Base-by-base conservation (phyloP, 2,329 filamentous ascomycete species). In the Verticillium alfalfae region DNA sequence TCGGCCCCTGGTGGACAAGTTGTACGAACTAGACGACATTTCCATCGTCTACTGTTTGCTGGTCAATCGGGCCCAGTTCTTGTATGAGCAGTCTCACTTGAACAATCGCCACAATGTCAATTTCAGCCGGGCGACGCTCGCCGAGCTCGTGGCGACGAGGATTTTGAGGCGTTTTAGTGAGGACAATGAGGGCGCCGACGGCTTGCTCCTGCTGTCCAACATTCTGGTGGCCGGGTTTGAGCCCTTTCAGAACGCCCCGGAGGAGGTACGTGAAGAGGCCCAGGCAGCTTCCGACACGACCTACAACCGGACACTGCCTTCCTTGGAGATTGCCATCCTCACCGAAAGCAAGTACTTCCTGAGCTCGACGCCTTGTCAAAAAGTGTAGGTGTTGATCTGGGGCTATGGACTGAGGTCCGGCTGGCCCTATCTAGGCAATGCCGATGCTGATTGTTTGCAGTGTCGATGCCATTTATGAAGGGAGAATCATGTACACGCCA, bases 21-120 rank as follows among this genome's bases (percentile, higher is more conserved):
- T 94, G 9, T 95, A 92, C 71, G 87, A 91, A 68, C 82, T 88
- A 62, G 84, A 91, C 63, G 92, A 95, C 76, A 88, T 93, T 45
- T 94, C 91, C 1, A 87, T 93, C 61, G 90, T 95, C 12, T 95
- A 94, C 73, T 94, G 91, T 71, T 78, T 96, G 63, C 82, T 96
- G 26, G 91, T 95, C 66, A 95, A 96, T 69, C 84, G 91, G 15
- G 86, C 87, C 38, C 89, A 93, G 70, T 95, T 95, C 69, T 79
- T 93, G 31, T 84, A 89, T 61, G 90, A 95, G 72, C 91, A 95
- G 72, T 82, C 86, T 12, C 88, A 89, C 68, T 84, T 91, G 69
- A 85, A 85, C 68, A 91, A 92, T 70, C 87, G 91, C 64, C 90
- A 93, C 72, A 94, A 92, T 64, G 91, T 95, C 64, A 89, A 92